Conservation (phyloP, 2,329 filamentous ascomycete species). For the Monosporascus cannonballus region DNA sequence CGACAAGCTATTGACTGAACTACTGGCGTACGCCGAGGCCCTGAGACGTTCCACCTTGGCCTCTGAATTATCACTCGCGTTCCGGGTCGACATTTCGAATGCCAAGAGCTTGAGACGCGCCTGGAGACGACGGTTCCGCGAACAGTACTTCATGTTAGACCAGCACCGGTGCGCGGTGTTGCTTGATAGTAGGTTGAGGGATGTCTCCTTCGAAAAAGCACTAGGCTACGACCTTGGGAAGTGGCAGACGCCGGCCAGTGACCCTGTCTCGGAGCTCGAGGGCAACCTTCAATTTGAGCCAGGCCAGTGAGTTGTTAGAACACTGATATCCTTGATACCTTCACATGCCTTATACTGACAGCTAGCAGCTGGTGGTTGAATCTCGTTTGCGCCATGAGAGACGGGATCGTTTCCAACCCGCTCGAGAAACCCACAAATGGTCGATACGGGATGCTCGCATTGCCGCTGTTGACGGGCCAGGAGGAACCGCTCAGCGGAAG, state of each 20-base stretch:
- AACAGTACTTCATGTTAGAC: slow-evolving; percentile 40
- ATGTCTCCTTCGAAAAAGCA: slow-evolving; percentile 32
- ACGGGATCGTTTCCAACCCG: slow-evolving; percentile 44
- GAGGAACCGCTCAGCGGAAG: slow-evolving; percentile 36
- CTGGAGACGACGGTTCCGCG: slow-evolving; percentile 39
- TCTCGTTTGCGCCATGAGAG: slow-evolving; percentile 47
- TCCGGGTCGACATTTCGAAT: slow-evolving; percentile 28
- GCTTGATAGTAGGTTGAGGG: slow-evolving; percentile 31
- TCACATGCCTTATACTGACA: slow-evolving; percentile 10
- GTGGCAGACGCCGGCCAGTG: slow-evolving; percentile 30
- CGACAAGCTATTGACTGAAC: slow-evolving; percentile 35
- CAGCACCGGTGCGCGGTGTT: slow-evolving; percentile 33
- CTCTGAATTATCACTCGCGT: slow-evolving; percentile 20
- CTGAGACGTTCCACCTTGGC: slow-evolving; percentile 24
- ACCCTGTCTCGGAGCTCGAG: slow-evolving; percentile 33
- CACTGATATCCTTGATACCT: no score
- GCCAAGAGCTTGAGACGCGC: slow-evolving; percentile 34
- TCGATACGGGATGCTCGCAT: slow-evolving; percentile 36
- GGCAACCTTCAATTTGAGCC: slow-evolving; percentile 36
- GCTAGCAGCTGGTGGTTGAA: slow-evolving; percentile 52
- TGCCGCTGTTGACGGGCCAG: slow-evolving; percentile 46
- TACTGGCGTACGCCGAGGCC: slow-evolving; percentile 33
- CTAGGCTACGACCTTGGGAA: slow-evolving; percentile 24
- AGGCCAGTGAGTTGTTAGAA: slow-evolving; percentile 38
- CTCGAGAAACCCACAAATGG: slow-evolving; percentile 40